Base-by-base conservation (phyloP, 2,329 filamentous ascomycete genomes). In the Pyrenochaeta sp. region DNA sequence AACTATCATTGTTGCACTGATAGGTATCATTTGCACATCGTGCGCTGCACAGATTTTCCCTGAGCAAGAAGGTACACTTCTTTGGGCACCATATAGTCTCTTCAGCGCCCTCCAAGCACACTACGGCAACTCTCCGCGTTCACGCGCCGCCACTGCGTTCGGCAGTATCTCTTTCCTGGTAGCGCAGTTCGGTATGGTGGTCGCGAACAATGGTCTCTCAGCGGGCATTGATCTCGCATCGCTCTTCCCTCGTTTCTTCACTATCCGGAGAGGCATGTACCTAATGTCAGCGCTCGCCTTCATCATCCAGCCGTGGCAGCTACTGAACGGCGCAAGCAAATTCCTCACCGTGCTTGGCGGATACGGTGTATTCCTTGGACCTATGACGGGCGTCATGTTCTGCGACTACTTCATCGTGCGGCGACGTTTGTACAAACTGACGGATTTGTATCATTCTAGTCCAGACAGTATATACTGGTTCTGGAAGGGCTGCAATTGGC, bases 221-320 rank as follows among this genome's bases (percentile, higher is more conserved):
- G 78, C 79, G 2, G 85, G 85, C 5, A 85, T 87, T 77, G 86
- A 87, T 64, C 73, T 87, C 48, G 80, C 84, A 0, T 82, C 80
- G 1, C 70, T 86, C 0, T 81, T 81, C 56, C 84, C 84, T 0
- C 78, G 76, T 40, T 86, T 82, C 59, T 81, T 88, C 72, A 86
- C 85, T 67, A 86, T 87, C 56, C 75, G 84, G 4, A 80, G 85
- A 2, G 86, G 85, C 0, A 79, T 79, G 2, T 83, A 83, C 57
- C 72, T 87, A 40, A 81, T 78, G 4, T 76, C 80, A 0, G 61
- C 83, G 2, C 71, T 84, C 6, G 78, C 77, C 12, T 79, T 83
- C 34, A 76, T 77, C 0, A 76, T 80, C 37, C 81, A 81, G 57
- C 84, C 84, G 0, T 87, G 84, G 84, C 73, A 85, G 54, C 75